Evolutionary conservation across 2,329 filamentous ascomycete species (phyloP).

Genomic region (Monosporascus cannonballus): DNA sequence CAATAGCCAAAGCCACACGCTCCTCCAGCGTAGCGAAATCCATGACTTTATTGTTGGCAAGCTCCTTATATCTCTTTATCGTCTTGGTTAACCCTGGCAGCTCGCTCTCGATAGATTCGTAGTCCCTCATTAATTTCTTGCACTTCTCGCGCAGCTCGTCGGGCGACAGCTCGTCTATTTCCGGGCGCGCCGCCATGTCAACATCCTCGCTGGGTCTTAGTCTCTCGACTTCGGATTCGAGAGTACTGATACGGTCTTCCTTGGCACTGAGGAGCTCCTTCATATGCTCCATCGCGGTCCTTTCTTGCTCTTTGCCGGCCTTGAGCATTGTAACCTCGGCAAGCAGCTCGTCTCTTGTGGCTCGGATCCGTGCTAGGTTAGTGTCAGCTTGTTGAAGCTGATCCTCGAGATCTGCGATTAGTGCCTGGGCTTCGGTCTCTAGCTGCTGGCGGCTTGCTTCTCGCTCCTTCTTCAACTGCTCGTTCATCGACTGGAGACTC

Average conservation of each 20-base stretch:
- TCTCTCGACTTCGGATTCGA: conserved; percentile 79
- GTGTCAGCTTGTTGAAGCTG: conserved; percentile 75
- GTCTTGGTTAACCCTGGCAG: conserved; percentile 83
- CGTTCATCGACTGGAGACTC: conserved; percentile 75
- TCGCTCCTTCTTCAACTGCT: conserved; percentile 79
- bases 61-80: conserved; percentile 79
- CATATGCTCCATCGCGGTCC: conserved; percentile 62
- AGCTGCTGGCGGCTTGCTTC: conserved; percentile 75
- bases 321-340: conserved; percentile 79
- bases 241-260: conserved; percentile 70
- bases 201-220: conserved; percentile 47
- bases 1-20: conserved; percentile 63
- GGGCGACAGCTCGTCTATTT: conserved; percentile 52
- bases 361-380: conserved; percentile 79
- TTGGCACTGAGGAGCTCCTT: conserved; percentile 75
- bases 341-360: conserved; percentile 75
- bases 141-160: conserved; percentile 73
- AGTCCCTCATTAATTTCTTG: conserved; percentile 70
- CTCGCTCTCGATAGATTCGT: conserved; percentile 79
- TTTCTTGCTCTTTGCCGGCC: conserved; percentile 70
- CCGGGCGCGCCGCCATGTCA: conserved; percentile 38
- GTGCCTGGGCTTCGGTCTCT: conserved; percentile 69
- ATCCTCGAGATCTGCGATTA: conserved; percentile 72
- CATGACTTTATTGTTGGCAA: conserved; percentile 81
- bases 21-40: conserved; percentile 75